Conservation (phyloP, 1,284 basidiomycete genomes). For the Melampsora larici-populina region DNA sequence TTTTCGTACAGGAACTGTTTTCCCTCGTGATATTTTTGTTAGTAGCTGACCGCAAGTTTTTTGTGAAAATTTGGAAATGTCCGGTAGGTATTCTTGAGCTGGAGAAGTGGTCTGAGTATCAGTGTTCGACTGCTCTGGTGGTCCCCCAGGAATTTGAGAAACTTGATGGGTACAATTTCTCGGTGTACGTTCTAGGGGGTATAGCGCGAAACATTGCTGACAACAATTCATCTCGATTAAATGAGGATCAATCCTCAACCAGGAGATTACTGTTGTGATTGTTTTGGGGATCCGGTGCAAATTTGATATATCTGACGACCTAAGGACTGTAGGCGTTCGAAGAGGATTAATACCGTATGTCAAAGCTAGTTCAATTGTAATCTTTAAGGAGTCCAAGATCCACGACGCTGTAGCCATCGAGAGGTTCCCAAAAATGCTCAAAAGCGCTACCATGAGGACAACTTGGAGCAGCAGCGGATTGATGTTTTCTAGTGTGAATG, state of each 20-base stretch:
- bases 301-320: neutral
- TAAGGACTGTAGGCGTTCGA: no score
- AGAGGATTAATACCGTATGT: no score
- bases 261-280: neutral
- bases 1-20: neutral
- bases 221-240: conserved; percentile 17
- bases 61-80: no score
- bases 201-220: conserved; percentile 29
- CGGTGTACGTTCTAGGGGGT: conserved; percentile 12
- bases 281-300: no score
- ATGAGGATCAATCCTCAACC: conserved; percentile 23
- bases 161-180: no score
- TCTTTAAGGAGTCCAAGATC: conserved; percentile 7
- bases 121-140: no score
- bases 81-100: no score
- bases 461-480: conserved; percentile 17
- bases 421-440: conserved; percentile 13
- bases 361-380: no score
- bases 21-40: neutral
- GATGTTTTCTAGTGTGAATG: conserved; percentile 2
- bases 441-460: neutral
- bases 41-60: no score
- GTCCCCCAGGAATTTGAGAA: no score
- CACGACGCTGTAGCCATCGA: conserved; percentile 10
- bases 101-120: no score